Percentiles rank a stretch among this genome's conserved stretches.
Conservation (phyloP, 805 yeast species). For the Nadsonia fulvescens region DNA sequence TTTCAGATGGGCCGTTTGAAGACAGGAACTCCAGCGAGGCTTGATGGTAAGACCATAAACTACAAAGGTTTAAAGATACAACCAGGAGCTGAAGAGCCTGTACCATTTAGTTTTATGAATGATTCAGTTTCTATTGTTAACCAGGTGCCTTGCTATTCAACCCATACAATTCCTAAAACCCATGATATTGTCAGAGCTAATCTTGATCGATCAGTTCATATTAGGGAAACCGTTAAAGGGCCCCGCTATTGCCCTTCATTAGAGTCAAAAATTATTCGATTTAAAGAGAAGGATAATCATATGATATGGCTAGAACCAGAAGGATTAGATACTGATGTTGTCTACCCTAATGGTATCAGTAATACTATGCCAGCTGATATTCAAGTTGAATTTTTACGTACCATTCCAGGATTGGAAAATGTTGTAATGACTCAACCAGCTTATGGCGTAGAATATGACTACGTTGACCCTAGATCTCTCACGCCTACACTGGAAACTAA, state of each 20-base stretch:
- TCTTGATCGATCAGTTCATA: slow-evolving; percentile 72
- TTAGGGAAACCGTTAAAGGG: slow-evolving; percentile 83
- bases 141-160: slow-evolving; percentile 57
- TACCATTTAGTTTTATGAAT: slow-evolving; percentile 78
- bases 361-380: slow-evolving; percentile 93
- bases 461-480: slow-evolving; percentile 83
- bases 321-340: slow-evolving; percentile 69
- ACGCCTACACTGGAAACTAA: slow-evolving; percentile 67
- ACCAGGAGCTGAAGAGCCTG: slow-evolving; percentile 67
- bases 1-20: slow-evolving; percentile 77
- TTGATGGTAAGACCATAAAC: slow-evolving; percentile 55
- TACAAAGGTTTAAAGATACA: slow-evolving; percentile 47
- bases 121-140: slow-evolving; percentile 36
- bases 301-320: slow-evolving; percentile 94
- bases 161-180: slow-evolving; percentile 57
- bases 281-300: slow-evolving; percentile 59
- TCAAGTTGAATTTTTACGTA: slow-evolving; percentile 51
- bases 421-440: slow-evolving; percentile 89
- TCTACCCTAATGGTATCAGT: slow-evolving; percentile 92
- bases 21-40: slow-evolving; percentile 94
- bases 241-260: slow-evolving; percentile 96
- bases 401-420: slow-evolving; percentile 79
- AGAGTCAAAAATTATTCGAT: slow-evolving; percentile 72
- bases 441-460: slow-evolving; percentile 97
- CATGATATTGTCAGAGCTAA: slow-evolving; percentile 55